Percentiles rank a stretch among this genome's conserved stretches.
These are phyloP conservation scores for Hypomontagnella submonticulosa DNA, from an alignment of 495 filamentous ascomycete species.

Conservation along the genomic window DNA sequence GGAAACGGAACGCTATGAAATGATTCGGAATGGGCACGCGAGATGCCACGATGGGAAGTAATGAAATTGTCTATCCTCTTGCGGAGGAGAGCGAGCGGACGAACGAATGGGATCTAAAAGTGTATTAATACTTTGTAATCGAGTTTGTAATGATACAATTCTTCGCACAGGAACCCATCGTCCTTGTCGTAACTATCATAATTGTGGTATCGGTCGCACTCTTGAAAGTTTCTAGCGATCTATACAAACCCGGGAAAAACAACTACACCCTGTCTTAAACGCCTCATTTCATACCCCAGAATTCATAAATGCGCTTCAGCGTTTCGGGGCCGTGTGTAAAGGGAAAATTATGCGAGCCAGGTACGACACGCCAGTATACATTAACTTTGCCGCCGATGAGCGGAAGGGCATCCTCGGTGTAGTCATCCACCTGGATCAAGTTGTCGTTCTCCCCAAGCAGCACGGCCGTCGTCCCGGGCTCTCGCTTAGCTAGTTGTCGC, in stretches of 20 bases:
- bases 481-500: constrained; percentile 52
- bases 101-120: not conserved
- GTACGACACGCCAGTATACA: constrained; percentile 55
- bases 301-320: constrained; percentile 53
- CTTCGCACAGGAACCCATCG: not conserved
- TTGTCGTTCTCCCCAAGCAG: constrained; percentile 61
- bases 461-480: constrained; percentile 58
- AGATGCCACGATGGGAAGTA: constrained; percentile 4
- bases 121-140: constrained; percentile 26
- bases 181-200: not conserved
- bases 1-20: not conserved
- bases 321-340: constrained; percentile 54
- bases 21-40: not conserved
- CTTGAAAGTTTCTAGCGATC: not conserved
- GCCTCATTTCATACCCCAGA: constrained; percentile 49
- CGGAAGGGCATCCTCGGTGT: constrained; percentile 51
- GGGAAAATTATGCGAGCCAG: constrained; percentile 64
- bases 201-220: not conserved
- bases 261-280: not conserved
- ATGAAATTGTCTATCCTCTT: not conserved
- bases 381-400: constrained; percentile 52
- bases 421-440: constrained; percentile 57
- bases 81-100: not conserved
- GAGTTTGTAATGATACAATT: constrained; percentile 20
- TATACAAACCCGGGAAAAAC: constrained; percentile 1